phyloP scores from a whole-genome alignment of 108 stramenopile genomes.

The Skeletonema menzelii region DNA sequence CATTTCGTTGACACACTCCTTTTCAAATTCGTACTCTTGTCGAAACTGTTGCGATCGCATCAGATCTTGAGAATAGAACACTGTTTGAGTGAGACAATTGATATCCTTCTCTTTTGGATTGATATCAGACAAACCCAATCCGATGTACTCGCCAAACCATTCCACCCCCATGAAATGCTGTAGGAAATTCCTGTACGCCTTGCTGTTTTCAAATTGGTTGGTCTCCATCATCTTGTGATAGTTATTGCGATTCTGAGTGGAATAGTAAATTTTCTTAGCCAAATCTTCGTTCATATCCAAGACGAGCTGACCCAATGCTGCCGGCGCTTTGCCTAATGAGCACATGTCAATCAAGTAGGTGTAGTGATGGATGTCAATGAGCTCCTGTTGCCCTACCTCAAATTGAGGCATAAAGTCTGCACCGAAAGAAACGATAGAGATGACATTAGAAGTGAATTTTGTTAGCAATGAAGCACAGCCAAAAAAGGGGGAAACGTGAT shows the following conservation, averaged over 20 bases:
- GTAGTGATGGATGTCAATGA: constrained; percentile 54
- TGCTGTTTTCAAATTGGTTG: constrained; percentile 27
- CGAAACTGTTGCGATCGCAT: constrained; percentile 37
- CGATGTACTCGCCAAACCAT: constrained; percentile 48
- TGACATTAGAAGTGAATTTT: too few species aligned
- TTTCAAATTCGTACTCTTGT: constrained; percentile 58
- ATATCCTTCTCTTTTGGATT: constrained; percentile 56
- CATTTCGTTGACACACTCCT: constrained; percentile 62
- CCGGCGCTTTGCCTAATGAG: constrained; percentile 32
- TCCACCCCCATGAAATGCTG: constrained; percentile 38
- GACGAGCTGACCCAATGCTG: constrained; percentile 28
- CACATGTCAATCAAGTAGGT: constrained; percentile 55
- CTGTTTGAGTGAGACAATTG: constrained; percentile 54
- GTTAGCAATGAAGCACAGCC: not conserved
- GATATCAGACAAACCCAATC: constrained; percentile 53
- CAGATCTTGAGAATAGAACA: constrained; percentile 51
- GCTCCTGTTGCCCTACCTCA: constrained; percentile 57
- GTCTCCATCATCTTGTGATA: constrained; percentile 51
- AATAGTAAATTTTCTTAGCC: constrained; percentile 41
- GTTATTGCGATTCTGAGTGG: constrained; percentile 40
- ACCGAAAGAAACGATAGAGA: not conserved
- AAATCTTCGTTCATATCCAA: constrained; percentile 35
- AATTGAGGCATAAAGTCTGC: constrained; percentile 57
- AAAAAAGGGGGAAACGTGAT: not conserved
- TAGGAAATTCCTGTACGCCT: constrained; percentile 34